phyloP scores from a whole-genome alignment of 2,329 filamentous ascomycete genomes.

The Diaporthe destruens region DNA sequence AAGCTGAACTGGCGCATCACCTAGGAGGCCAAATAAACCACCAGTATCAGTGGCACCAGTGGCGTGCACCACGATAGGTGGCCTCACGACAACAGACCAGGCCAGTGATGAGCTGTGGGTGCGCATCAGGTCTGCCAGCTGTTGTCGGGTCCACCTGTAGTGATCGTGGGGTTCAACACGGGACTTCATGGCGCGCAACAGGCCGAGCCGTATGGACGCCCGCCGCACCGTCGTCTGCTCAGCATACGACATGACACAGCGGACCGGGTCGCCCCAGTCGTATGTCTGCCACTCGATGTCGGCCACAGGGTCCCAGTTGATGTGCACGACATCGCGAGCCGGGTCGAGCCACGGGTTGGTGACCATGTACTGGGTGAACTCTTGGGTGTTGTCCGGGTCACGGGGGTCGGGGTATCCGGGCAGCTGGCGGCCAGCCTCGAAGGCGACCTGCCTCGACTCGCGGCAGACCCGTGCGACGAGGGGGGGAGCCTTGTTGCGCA shows the following conservation, averaged over 20 bases:
- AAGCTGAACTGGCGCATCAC: background rate
- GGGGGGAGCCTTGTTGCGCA: background rate
- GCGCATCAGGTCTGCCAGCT: background rate
- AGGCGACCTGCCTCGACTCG: background rate
- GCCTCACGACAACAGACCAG: background rate
- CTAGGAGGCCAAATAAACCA: background rate
- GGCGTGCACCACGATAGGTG: background rate
- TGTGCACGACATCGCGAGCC: background rate
- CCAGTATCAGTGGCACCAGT: background rate
- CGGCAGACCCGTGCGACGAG: background rate
- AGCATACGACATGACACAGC: background rate
- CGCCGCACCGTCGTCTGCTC: background rate
- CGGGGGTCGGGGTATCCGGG: background rate
- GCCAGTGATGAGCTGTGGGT: background rate
- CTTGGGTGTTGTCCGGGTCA: background rate
- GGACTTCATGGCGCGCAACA: background rate
- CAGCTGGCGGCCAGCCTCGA: background rate
- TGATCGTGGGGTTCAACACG: background rate
- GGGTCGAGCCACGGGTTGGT: background rate
- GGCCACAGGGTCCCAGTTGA: background rate
- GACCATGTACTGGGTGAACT: background rate
- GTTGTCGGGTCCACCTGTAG: background rate
- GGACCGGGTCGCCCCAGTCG: background rate
- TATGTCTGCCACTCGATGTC: background rate
- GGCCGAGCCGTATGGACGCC: background rate